These are phyloP conservation scores for Apiospora rasikravindrae DNA, from an alignment of 2,329 filamentous ascomycete species.

Conservation along the genomic window DNA sequence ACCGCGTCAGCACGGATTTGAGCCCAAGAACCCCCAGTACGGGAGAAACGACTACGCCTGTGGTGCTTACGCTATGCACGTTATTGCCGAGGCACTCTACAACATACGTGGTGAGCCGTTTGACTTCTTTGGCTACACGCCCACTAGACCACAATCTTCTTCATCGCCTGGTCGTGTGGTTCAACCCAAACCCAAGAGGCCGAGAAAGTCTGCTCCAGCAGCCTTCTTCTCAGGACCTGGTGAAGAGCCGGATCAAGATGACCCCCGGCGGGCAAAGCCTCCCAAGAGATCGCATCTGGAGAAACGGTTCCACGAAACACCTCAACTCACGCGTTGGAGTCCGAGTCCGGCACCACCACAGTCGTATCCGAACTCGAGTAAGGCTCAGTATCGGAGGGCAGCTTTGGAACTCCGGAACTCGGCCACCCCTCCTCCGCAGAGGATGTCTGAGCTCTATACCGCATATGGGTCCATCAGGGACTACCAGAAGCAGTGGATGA, in stretches of 20 bases:
- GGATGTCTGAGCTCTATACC: constrained; percentile 18
- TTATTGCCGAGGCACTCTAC: constrained; percentile 39
- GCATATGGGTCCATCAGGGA: constrained; percentile 12
- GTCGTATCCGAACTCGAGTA: constrained; percentile 26
- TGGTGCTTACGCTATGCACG: constrained; percentile 39
- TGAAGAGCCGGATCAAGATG: constrained; percentile 8
- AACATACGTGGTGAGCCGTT: constrained; percentile 38
- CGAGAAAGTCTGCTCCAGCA: constrained; percentile 49
- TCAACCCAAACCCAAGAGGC: constrained; percentile 35
- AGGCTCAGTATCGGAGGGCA: constrained; percentile 32
- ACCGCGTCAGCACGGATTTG: not conserved
- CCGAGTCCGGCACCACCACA: not conserved
- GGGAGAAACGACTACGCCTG: constrained; percentile 41
- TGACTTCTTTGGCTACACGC: constrained; percentile 39
- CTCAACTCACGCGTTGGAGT: constrained; percentile 7
- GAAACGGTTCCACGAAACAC: not conserved
- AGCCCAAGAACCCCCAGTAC: constrained; percentile 38
- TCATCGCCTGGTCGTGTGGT: not conserved
- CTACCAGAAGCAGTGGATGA: constrained; percentile 6
- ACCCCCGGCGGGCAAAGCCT: constrained; percentile 20
- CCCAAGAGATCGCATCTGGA: constrained; percentile 14
- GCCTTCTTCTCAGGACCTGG: constrained; percentile 29
- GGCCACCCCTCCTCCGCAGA: constrained; percentile 23
- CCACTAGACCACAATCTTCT: constrained; percentile 34
- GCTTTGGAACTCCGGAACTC: constrained; percentile 33